Base-by-base conservation (phyloP, 345 rosid genomes). In the Theobroma cacao region DNA sequence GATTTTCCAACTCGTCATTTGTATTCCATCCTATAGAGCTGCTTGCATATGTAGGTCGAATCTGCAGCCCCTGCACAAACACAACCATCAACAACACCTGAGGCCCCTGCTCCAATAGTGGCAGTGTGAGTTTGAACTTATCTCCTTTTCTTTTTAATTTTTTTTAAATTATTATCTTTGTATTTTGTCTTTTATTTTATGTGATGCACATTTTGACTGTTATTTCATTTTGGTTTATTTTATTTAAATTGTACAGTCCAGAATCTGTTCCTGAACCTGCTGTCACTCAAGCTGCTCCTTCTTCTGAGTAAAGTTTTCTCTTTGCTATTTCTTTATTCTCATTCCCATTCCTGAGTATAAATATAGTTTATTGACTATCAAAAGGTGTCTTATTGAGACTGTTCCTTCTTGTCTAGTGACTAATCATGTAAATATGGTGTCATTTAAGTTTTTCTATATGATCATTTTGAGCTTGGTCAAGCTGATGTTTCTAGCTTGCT, bases 21-120 rank as follows among this genome's bases (percentile, higher is more conserved):
- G 11, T 58, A 58, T 30, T n/a, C 47, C 18, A 43, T 31, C 20
- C 48, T 15, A n/a, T 64, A 31, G 45, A 34, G 45, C 72, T 11
- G n/a, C 24, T 17, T 36, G 30, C 20, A 36, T 79, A 12, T 86
- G 43, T 76, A 90, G 93, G 89, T 84, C 34, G 88, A 88, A 68
- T 85, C 85, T 61, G 66, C 91, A 33, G 75, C 88, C 36, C 60
- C 84, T 78, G 48, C 79, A 17, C 50, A 67, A 2, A 59, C 78
- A 18, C 80, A 81, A 10, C 78, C 73, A 20, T 61, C 82, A 33
- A 30, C 85, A 31, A 68, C 85, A 33, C 73, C 86, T 75, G 87
- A 78, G 59, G 84, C 86, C 72, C 76, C 90, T 50, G 75, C 78
- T 30, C 75, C 88, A 70, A 45, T 85, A 28, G 60, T 80, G 26